Percentiles rank a stretch among this genome's conserved stretches.
These are phyloP conservation scores for Pycnococcus provasolii DNA, from an alignment of 139 green algal genomes.

Conservation along the genomic window DNA sequence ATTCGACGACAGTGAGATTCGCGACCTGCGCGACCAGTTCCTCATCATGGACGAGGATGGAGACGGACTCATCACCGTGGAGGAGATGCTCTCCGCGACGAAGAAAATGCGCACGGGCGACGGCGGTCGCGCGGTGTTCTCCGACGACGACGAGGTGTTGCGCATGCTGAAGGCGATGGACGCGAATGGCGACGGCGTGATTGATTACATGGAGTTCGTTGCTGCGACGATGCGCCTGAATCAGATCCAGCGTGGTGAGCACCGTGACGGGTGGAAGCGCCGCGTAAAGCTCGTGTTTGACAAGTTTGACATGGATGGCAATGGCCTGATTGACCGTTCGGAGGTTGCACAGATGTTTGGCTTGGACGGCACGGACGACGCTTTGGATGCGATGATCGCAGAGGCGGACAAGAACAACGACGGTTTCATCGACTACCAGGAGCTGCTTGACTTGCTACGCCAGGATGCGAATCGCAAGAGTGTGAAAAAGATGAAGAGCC, in stretches of 20 bases:
- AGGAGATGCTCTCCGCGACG: slow-evolving; percentile 63
- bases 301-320: slow-evolving; percentile 44
- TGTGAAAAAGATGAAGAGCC: too few species aligned
- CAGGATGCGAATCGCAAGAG: too few species aligned
- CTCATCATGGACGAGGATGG: slow-evolving; percentile 76
- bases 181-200: slow-evolving; percentile 33
- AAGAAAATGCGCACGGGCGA: slow-evolving; percentile 45
- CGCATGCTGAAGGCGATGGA: slow-evolving; percentile 33
- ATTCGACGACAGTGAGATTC: slow-evolving; percentile 80
- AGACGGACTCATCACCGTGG: slow-evolving; percentile 78
- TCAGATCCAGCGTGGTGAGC: slow-evolving; percentile 21
- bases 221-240: slow-evolving; percentile 26
- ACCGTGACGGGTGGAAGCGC: slow-evolving; percentile 24
- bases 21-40: slow-evolving; percentile 78
- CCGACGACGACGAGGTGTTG: not conserved
- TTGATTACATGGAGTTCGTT: slow-evolving; percentile 45
- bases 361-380: too few species aligned
- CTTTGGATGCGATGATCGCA: not conserved
- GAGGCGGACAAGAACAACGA: slow-evolving; percentile 36
- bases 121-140: not conserved
- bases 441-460: slow-evolving; percentile 31
- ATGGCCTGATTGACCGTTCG: slow-evolving; percentile 54
- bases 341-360: too few species aligned
- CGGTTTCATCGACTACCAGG: slow-evolving; percentile 40
- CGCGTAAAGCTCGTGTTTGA: slow-evolving; percentile 16